phyloP scores from a whole-genome alignment of 768 basidiomycete genomes.

The Krasilnikovozyma curviuscula region DNA sequence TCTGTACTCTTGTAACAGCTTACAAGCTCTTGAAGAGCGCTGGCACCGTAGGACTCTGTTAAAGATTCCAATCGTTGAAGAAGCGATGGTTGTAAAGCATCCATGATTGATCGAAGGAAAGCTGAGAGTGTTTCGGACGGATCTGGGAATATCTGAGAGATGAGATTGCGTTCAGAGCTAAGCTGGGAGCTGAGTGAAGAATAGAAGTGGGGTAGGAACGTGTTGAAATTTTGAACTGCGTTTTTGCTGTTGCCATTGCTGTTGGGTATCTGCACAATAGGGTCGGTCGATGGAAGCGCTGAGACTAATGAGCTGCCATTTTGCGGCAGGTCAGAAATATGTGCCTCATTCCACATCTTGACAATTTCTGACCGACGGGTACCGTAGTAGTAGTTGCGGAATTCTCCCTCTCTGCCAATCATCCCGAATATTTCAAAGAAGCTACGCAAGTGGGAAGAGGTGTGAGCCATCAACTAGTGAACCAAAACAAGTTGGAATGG shows the following conservation, averaged over 20 bases:
- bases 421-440: conserved; percentile 74
- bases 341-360: conserved; percentile 46
- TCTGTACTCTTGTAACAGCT: conserved; percentile 52
- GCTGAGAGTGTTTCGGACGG: conserved; percentile 54
- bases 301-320: no score
- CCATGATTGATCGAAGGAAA: conserved; percentile 64
- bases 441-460: no score
- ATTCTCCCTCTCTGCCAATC: conserved; percentile 82
- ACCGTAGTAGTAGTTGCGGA: conserved; percentile 83
- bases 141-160: conserved; percentile 75
- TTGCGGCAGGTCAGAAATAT: no score
- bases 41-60: conserved; percentile 43
- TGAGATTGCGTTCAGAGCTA: conserved; percentile 45
- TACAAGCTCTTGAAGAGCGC: conserved; percentile 51
- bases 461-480: no score
- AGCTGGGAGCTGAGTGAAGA: conserved; percentile 45
- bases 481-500: no score
- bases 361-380: conserved; percentile 49
- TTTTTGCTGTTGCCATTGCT: no score
- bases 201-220: conserved; percentile 61
- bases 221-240: no score
- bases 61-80: conserved; percentile 56
- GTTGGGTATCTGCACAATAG: no score
- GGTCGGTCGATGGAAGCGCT: no score
- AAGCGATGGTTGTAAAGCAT: conserved; percentile 60